Conservation (phyloP, 768 basidiomycete genomes). For the Lactifluus rugatus region DNA sequence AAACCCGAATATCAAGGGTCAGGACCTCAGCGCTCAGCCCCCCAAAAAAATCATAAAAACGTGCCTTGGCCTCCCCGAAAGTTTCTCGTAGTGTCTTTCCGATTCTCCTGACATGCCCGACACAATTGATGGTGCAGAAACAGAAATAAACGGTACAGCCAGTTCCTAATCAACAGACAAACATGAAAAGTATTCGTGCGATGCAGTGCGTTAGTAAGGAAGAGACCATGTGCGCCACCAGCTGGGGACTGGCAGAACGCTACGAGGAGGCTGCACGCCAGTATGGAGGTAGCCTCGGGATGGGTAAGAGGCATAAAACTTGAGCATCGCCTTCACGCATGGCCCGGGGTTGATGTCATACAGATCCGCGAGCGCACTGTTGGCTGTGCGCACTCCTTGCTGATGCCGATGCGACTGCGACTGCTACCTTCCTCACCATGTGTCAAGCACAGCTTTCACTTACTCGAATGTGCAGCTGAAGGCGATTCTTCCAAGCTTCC, state of each 20-base stretch:
- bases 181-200: neutral
- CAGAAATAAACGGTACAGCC: conserved; percentile 82
- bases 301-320: conserved; percentile 90
- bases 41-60: conserved; percentile 14
- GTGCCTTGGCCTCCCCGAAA: conserved; percentile 92
- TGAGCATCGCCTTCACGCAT: conserved; percentile 87
- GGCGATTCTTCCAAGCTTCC: conserved; percentile 12
- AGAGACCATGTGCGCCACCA: conserved; percentile 60
- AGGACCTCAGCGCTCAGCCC: no score
- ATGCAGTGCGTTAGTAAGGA: no score
- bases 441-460: conserved; percentile 54
- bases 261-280: conserved; percentile 85
- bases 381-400: conserved; percentile 66
- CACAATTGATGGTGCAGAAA: conserved; percentile 92
- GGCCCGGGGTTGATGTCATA: conserved; percentile 82
- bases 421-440: conserved; percentile 51
- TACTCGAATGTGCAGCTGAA: conserved; percentile 34
- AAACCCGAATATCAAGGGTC: neutral
- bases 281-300: conserved; percentile 94
- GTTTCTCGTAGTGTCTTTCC: conserved; percentile 90
- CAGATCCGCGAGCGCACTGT: conserved; percentile 70
- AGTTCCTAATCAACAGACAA: conserved; percentile 66
- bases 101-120: conserved; percentile 99
- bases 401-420: conserved; percentile 31
- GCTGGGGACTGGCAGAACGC: conserved; percentile 83